Conservation (phyloP, 768 basidiomycete genomes). For the Mycena crocata region DNA sequence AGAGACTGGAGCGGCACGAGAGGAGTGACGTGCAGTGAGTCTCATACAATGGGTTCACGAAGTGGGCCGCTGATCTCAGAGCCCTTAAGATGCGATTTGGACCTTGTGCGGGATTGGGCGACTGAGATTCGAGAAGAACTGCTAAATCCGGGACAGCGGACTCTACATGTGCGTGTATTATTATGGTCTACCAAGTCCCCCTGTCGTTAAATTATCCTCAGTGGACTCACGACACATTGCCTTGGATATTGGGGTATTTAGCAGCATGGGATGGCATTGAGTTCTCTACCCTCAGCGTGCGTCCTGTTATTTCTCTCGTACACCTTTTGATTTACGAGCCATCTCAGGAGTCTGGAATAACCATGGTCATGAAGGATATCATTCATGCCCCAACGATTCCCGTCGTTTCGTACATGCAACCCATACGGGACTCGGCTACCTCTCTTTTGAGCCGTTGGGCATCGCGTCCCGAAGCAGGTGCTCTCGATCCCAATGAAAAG, state of each 20-base stretch:
- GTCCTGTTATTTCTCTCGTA: neutral
- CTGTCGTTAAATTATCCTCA: neutral
- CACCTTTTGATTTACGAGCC: neutral
- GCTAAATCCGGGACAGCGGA: conserved; percentile 17
- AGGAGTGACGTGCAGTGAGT: conserved; percentile 19
- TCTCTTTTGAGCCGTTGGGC: conserved; percentile 14
- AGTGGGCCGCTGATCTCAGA: neutral
- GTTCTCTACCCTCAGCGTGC: conserved; percentile 13
- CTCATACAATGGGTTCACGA: neutral
- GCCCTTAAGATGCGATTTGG: conserved; percentile 18
- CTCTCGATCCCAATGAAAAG: conserved; percentile 10
- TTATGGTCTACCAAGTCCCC: neutral
- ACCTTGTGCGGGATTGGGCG: conserved; percentile 24
- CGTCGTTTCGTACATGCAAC: conserved; percentile 18
- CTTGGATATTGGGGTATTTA: conserved; percentile 22
- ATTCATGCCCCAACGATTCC: conserved; percentile 18
- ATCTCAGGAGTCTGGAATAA: conserved; percentile 23
- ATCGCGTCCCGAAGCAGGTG: conserved; percentile 1
- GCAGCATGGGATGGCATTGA: conserved; percentile 19
- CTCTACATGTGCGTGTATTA: conserved; percentile 17
- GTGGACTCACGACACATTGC: conserved; percentile 11
- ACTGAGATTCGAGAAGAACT: conserved; percentile 13
- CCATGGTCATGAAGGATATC: conserved; percentile 6
- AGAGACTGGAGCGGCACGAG: neutral
- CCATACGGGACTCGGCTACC: conserved; percentile 14